These are phyloP conservation scores for Alternaria viburni DNA, from an alignment of 2,329 filamentous ascomycete species.

Conservation along the genomic window DNA sequence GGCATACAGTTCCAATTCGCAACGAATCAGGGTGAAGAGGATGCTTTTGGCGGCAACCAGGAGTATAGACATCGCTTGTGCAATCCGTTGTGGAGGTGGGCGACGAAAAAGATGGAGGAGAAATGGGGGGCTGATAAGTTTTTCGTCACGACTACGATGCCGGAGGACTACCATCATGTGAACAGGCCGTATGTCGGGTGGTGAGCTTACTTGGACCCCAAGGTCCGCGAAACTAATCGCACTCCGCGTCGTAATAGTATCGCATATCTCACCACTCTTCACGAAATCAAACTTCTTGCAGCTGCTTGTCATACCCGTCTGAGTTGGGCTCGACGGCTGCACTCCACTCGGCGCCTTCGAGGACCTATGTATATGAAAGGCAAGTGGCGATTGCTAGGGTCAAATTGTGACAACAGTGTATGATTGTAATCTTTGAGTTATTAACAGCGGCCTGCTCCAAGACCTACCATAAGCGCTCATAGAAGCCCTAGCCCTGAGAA, in stretches of 20 bases:
- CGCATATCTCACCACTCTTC: neutral
- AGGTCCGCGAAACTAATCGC: constrained; percentile 8
- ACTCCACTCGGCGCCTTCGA: constrained; percentile 6
- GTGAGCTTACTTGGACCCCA: neutral
- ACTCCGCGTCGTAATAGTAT: constrained; percentile 1
- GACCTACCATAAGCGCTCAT: neutral
- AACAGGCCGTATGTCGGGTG: neutral
- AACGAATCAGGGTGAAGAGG: neutral
- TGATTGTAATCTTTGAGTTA: neutral
- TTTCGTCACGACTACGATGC: neutral
- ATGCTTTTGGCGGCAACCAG: neutral
- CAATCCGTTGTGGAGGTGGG: neutral
- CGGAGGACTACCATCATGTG: neutral
- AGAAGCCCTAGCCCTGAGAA: neutral
- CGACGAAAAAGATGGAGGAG: neutral
- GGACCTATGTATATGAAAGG: neutral
- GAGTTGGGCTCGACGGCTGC: constrained; percentile 4
- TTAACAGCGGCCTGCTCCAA: neutral
- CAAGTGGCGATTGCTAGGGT: neutral
- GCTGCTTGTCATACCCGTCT: constrained; percentile 8
- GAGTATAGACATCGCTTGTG: neutral
- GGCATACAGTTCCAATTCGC: neutral
- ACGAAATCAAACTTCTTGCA: constrained; percentile 14
- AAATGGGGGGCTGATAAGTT: neutral
- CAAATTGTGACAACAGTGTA: neutral